Evolutionary conservation across 169 alveolate genomes (phyloP).

Genomic region (Eimeria sp.): DNA sequence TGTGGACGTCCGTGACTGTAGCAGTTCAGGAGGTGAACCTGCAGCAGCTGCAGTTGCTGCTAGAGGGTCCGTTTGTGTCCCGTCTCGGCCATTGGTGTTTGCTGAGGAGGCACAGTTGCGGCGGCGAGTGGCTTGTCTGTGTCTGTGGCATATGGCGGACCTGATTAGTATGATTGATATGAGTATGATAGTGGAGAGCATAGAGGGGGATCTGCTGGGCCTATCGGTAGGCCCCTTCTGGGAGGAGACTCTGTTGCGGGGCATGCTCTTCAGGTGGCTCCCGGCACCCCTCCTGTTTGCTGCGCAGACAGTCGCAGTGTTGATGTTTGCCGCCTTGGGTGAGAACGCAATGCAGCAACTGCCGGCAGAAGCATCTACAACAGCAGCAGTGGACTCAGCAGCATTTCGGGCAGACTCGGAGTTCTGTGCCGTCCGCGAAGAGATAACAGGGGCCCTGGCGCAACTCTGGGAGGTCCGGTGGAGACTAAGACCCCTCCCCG

Average conservation of each 20-base stretch:
- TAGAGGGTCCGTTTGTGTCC: background rate
- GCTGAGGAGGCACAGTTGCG: background rate
- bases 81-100: background rate
- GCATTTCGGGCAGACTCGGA: background rate
- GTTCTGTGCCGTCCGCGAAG: background rate
- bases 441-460: background rate
- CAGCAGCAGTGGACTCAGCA: background rate
- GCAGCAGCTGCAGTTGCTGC: background rate
- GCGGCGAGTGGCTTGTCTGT: constrained; percentile 16
- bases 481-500: background rate
- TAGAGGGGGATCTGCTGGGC: background rate
- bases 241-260: constrained; percentile 19
- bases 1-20: background rate
- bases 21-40: background rate
- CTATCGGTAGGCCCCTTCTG: background rate
- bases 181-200: background rate
- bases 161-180: background rate
- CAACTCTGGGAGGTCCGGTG: constrained; percentile 7
- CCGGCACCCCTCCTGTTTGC: constrained; percentile 38
- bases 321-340: background rate
- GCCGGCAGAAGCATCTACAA: no score
- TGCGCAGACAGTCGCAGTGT: constrained; percentile 12
- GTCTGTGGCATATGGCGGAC: constrained; percentile 26
- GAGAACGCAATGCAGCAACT: background rate
- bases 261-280: background rate